phyloP scores from a whole-genome alignment of 164 flowering plant genomes.

The Aristolochia fimbriata region DNA sequence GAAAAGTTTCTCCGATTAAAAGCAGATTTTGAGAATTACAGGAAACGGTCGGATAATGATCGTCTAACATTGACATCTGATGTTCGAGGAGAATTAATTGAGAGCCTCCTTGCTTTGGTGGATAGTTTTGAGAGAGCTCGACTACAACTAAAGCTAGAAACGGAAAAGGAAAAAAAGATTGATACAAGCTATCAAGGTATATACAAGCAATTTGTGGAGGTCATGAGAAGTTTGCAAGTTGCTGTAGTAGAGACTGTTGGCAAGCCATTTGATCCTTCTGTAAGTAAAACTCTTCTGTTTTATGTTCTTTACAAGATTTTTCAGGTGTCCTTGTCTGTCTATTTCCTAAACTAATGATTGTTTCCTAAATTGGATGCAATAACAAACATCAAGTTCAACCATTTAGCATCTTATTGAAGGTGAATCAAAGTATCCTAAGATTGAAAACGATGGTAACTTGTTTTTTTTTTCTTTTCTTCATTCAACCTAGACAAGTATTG shows the following conservation, averaged over 20 bases:
- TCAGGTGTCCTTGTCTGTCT: too few relatives aligned
- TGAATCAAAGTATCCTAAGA: too few relatives aligned
- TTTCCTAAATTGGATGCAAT: too few relatives aligned
- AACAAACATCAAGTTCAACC: too few relatives aligned
- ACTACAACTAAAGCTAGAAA: conserved; percentile 58
- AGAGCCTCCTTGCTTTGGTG: conserved; percentile 77
- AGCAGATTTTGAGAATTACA: conserved; percentile 91
- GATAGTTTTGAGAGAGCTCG: conserved; percentile 90
- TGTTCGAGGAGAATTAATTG: conserved; percentile 69
- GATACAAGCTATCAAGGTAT: conserved; percentile 88
- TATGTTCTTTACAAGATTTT: too few relatives aligned
- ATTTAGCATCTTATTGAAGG: too few relatives aligned
- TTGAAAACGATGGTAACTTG: too few relatives aligned
- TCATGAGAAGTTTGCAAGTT: conserved; percentile 64
- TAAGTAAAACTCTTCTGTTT: conserved; percentile 23
- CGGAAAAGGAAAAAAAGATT: conserved; percentile 79
- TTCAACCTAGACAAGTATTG: too few relatives aligned
- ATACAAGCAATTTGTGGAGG: conserved; percentile 94
- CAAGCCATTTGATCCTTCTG: conserved; percentile 88
- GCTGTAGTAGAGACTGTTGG: conserved; percentile 76
- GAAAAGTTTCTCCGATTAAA: conserved; percentile 58
- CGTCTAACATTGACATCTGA: conserved; percentile 38
- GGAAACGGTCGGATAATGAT: conserved; percentile 78
- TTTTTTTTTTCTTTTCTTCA: too few relatives aligned
- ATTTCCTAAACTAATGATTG: too few relatives aligned